Evolutionary conservation across 2,329 filamentous ascomycete genomes (phyloP).

Genomic region (Alternaria brassicae): DNA sequence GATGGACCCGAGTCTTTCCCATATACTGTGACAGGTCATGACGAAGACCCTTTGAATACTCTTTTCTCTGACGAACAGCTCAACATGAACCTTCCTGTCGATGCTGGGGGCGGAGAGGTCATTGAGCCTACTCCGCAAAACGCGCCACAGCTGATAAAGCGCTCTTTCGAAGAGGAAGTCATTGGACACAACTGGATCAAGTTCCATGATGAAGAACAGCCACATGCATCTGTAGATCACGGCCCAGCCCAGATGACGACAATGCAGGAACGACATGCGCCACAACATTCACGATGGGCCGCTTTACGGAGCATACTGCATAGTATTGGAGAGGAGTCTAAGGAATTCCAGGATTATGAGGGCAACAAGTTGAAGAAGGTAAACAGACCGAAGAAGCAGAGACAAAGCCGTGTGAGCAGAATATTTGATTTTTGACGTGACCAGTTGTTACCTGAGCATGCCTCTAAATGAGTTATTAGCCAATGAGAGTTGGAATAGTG

Average conservation of each 20-base stretch:
- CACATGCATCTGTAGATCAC: neutral
- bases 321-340: neutral
- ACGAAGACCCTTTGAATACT: neutral
- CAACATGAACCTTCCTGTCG: neutral
- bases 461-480: neutral
- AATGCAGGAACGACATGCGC: neutral
- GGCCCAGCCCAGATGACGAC: neutral
- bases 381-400: neutral
- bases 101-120: no score
- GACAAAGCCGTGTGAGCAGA: neutral
- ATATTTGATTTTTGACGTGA: neutral
- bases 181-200: slow-evolving; percentile 3
- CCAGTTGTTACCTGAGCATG: neutral
- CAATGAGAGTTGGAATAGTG: neutral
- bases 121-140: neutral
- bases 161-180: neutral
- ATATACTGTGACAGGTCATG: neutral
- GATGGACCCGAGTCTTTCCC: neutral
- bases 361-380: neutral
- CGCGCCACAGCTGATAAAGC: neutral
- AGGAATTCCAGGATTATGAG: neutral
- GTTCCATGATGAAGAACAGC: neutral
- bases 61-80: neutral
- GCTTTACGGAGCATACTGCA: neutral
- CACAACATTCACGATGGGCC: no score